A percentile compares a stretch with the other conserved stretches of the same genome.
Conservation (phyloP, 2,329 filamentous ascomycete genomes). For the Venturia aucupariae region DNA sequence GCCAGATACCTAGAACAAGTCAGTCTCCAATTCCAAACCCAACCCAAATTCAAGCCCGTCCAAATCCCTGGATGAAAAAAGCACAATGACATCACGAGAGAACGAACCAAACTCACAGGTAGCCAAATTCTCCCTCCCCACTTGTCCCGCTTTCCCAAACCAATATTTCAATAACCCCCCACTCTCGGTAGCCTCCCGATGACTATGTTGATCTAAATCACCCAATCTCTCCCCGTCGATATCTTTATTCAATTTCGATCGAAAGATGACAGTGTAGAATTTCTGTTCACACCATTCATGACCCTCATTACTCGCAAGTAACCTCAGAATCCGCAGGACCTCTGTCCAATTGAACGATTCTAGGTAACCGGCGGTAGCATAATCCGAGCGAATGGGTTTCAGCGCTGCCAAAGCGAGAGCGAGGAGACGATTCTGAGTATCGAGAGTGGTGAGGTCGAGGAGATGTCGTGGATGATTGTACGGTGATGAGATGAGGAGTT, state of each 20-base stretch:
- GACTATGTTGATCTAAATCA: conserved; percentile 66
- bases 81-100: too few species aligned
- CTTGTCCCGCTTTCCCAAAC: conserved; percentile 66
- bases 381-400: conserved; percentile 54
- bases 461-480: conserved; percentile 64
- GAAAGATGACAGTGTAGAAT: conserved; percentile 82
- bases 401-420: conserved; percentile 61
- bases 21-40: too few species aligned
- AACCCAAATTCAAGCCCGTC: too few species aligned
- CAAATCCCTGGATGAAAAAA: too few species aligned
- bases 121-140: conserved; percentile 65
- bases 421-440: conserved; percentile 57
- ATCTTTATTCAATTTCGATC: conserved; percentile 58
- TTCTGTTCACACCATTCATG: conserved; percentile 50
- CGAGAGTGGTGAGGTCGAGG: conserved; percentile 60
- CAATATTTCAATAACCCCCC: conserved; percentile 88
- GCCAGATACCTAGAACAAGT: conserved; percentile 49
- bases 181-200: conserved; percentile 67
- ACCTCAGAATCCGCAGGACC: conserved; percentile 50
- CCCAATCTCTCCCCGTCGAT: conserved; percentile 62
- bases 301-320: conserved; percentile 40
- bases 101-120: conserved; percentile 45
- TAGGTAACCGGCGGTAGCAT: conserved; percentile 65
- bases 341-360: conserved; percentile 69
- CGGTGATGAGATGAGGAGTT: conserved; percentile 59